A percentile compares a stretch with the other conserved stretches of the same genome.
Evolutionary conservation across 1,139 yeast genomes (phyloP).

Genomic region (Yamadazyma triangularis): DNA sequence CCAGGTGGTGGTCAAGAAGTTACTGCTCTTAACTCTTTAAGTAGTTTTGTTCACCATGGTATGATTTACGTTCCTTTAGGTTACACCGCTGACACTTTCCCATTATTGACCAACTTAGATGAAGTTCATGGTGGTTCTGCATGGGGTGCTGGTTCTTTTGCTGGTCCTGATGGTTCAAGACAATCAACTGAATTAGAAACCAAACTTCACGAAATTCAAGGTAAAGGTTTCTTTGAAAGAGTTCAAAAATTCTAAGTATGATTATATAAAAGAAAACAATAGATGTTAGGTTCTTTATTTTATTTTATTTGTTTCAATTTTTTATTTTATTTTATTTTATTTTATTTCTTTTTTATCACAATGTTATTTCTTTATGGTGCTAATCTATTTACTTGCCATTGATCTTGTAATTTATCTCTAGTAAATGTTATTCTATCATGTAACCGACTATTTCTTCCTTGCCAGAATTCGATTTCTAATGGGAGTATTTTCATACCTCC

Average conservation of each 20-base stretch:
- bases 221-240: conserved; percentile 52
- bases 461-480: conserved; percentile 93
- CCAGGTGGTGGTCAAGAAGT: conserved; percentile 84
- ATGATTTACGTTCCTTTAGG: conserved; percentile 78
- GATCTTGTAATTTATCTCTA: conserved; percentile 40
- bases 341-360: too few species aligned
- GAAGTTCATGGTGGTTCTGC: conserved; percentile 83
- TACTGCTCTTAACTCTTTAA: conserved; percentile 60
- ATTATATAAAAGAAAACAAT: not conserved
- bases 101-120: conserved; percentile 52
- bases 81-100: conserved; percentile 59
- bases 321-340: too few species aligned
- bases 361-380: conserved; percentile 66
- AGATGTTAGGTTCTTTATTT: too few species aligned
- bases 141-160: conserved; percentile 86
- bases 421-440: conserved; percentile 85
- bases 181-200: conserved; percentile 63
- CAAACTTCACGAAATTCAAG: conserved; percentile 60
- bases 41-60: conserved; percentile 76
- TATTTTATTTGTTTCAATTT: too few species aligned
- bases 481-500: conserved; percentile 92
- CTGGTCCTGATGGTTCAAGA: conserved; percentile 79
- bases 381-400: conserved; percentile 65
- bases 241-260: conserved; percentile 19
- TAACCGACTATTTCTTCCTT: conserved; percentile 83